phyloP scores from a whole-genome alignment of 371 early-diverging fungal genomes.

The Rhizopus arrhizus region DNA sequence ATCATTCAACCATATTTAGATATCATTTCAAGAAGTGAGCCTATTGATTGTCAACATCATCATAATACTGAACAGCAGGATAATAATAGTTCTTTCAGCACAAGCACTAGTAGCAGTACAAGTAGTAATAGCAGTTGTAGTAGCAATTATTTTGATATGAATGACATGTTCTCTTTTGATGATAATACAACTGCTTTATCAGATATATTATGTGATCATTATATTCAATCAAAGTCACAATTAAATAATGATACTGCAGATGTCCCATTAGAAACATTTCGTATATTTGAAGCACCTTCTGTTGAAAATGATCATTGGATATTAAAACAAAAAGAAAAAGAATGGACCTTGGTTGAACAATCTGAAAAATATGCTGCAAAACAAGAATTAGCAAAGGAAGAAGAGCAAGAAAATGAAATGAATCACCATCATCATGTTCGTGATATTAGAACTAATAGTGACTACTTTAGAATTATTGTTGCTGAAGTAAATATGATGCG shows the following conservation, averaged over 20 bases:
- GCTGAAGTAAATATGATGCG: conserved; percentile 66
- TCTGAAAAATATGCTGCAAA: conserved; percentile 8
- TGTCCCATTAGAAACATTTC: conserved; percentile 33
- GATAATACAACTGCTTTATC: conserved; percentile 32
- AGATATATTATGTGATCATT: conserved; percentile 47
- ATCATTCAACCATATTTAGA: conserved; percentile 21
- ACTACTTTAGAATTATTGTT: conserved; percentile 62
- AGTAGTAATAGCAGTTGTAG: conserved; percentile 1
- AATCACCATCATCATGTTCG: conserved; percentile 20
- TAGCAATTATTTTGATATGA: too few species aligned
- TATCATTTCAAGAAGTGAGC: conserved; percentile 11
- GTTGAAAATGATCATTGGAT: conserved; percentile 27
- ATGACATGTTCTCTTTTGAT: conserved; percentile 11
- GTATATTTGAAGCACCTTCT: conserved; percentile 31
- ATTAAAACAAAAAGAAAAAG: conserved; percentile 19
- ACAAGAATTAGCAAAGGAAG: conserved; percentile 4
- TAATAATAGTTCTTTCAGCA: conserved; percentile 19
- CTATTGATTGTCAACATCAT: conserved; percentile 24
- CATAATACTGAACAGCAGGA: conserved; percentile 9
- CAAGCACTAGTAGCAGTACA: conserved; percentile 13
- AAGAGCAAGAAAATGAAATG: conserved; percentile 11
- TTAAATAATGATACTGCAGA: conserved; percentile 24
- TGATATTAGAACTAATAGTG: conserved; percentile 55
- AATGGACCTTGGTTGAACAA: conserved; percentile 38
- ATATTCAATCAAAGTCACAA: conserved; percentile 31